Evolutionary conservation across 2,329 filamentous ascomycete genomes (phyloP).

Genomic region (Ceratocystiopsis minuta): DNA sequence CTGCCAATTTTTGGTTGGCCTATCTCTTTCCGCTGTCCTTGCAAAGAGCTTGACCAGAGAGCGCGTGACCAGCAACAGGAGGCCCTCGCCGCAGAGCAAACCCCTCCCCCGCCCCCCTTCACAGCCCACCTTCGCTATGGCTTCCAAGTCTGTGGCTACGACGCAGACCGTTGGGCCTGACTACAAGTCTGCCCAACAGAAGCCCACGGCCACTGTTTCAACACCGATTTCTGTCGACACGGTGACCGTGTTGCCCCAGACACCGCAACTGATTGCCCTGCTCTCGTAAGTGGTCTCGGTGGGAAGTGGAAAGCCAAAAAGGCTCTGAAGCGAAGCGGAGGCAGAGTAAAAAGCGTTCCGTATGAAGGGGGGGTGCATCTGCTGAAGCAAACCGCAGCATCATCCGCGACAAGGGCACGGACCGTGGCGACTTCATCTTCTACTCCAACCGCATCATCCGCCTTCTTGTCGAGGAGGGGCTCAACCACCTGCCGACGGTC

Average conservation of each 20-base stretch:
- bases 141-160: conserved; percentile 20
- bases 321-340: conserved; percentile 1
- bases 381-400: conserved; percentile 38
- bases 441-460: conserved; percentile 98
- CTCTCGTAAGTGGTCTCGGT: conserved; percentile 57
- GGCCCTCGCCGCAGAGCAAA: too few species aligned
- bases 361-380: too few species aligned
- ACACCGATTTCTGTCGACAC: conserved; percentile 66
- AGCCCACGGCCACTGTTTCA: conserved; percentile 77
- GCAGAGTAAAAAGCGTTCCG: too few species aligned
- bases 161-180: conserved; percentile 59
- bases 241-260: conserved; percentile 79
- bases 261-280: conserved; percentile 89
- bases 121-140: conserved; percentile 15
- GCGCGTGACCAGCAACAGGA: too few species aligned
- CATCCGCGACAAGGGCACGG: conserved; percentile 81
- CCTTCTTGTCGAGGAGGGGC: conserved; percentile 84
- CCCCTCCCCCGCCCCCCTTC: not conserved
- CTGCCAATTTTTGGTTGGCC: too few species aligned
- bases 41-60: too few species aligned
- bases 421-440: conserved; percentile 94
- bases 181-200: conserved; percentile 59
- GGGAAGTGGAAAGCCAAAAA: not conserved
- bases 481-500: conserved; percentile 89
- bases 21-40: not conserved